phyloP scores from a whole-genome alignment of 1,284 basidiomycete genomes.

The Cryptococcus wingfieldii region DNA sequence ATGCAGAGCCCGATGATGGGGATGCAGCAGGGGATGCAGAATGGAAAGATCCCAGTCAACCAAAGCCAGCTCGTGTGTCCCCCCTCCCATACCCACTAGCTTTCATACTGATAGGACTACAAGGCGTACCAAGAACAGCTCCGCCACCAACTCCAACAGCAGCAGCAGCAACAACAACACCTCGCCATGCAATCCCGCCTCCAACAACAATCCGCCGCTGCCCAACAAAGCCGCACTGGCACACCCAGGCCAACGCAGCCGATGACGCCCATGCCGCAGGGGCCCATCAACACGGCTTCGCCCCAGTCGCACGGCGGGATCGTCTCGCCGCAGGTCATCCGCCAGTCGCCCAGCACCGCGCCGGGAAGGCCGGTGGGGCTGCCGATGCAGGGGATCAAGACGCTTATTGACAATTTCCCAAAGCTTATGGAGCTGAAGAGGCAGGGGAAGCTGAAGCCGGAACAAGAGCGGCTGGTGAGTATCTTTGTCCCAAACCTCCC shows the following conservation, averaged over 20 bases:
- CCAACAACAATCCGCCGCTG: constrained; percentile 14
- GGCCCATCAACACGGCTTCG: constrained; percentile 9
- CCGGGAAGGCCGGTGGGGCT: not conserved
- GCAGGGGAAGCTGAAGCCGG: constrained; percentile 23
- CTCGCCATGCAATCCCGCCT: constrained; percentile 18
- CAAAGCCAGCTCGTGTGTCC: constrained; percentile 15
- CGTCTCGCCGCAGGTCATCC: constrained; percentile 14
- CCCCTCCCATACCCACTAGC: not conserved
- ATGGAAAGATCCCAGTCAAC: constrained; percentile 15
- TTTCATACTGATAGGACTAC: not conserved
- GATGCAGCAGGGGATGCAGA: constrained; percentile 4
- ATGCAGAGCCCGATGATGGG: constrained; percentile 6
- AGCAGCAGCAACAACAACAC: constrained; percentile 12
- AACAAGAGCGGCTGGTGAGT: constrained; percentile 36
- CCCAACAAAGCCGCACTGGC: constrained; percentile 12
- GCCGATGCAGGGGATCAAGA: constrained; percentile 11
- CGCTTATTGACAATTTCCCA: constrained; percentile 32
- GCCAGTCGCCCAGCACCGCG: constrained; percentile 18
- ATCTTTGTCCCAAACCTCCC: not conserved
- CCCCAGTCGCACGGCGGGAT: constrained; percentile 4
- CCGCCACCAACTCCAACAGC: constrained; percentile 8
- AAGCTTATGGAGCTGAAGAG: constrained; percentile 32
- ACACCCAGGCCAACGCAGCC: constrained; percentile 10
- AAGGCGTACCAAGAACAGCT: constrained; percentile 26
- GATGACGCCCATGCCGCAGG: constrained; percentile 12